Conservation (phyloP, 805 yeast species). For the Wickerhamomyces hampshirensis region DNA sequence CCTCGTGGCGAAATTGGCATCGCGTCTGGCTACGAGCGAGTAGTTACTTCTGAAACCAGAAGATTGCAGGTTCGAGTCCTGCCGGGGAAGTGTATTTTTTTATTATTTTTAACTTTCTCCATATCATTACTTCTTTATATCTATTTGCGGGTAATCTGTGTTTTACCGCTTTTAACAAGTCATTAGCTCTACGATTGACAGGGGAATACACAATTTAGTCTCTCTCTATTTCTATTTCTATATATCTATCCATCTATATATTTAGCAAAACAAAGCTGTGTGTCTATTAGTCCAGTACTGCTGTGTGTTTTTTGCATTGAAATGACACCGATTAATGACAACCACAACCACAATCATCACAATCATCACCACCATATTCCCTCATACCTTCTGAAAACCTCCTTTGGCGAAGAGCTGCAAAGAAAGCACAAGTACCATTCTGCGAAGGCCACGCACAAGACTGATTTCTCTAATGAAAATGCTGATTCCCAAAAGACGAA, state of each 20-base stretch:
- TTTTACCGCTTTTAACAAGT: too few relatives aligned
- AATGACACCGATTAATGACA: neutral
- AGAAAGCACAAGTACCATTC: constrained; percentile 4
- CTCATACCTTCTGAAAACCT: constrained; percentile 15
- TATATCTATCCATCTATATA: too few relatives aligned
- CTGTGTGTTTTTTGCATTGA: neutral
- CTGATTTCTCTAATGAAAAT: neutral
- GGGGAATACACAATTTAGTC: too few relatives aligned
- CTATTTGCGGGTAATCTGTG: too few relatives aligned
- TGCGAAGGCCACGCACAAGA: too few relatives aligned
- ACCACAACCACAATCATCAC: too few relatives aligned
- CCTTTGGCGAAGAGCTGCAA: constrained; percentile 16
- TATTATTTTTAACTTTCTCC: too few relatives aligned
- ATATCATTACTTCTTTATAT: too few relatives aligned
- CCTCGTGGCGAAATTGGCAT: neutral
- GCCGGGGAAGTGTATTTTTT: neutral
- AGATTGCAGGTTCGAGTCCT: neutral
- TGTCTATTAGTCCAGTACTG: neutral
- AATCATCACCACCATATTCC: too few relatives aligned
- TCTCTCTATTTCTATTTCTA: too few relatives aligned
- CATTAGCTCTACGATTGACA: too few relatives aligned
- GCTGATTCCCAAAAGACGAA: constrained; percentile 6
- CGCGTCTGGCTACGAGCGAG: neutral
- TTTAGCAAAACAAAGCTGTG: too few relatives aligned
- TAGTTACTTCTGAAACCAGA: neutral